Conservation (phyloP, 2,329 filamentous ascomycete genomes). For the Talaromyces sp. region DNA sequence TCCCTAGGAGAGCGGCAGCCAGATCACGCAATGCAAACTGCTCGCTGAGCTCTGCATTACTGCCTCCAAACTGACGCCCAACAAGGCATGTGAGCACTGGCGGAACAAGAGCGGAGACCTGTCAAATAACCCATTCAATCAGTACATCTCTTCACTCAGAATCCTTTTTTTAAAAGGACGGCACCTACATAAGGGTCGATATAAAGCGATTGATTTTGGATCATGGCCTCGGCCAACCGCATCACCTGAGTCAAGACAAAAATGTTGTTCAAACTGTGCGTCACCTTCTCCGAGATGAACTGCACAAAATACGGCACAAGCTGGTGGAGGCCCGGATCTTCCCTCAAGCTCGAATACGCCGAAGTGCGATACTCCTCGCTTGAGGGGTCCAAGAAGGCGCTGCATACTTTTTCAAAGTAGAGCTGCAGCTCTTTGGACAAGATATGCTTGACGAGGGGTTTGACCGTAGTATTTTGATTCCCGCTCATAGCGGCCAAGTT, state of each 20-base stretch:
- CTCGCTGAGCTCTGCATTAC: constrained; percentile 42
- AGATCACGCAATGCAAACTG: constrained; percentile 81
- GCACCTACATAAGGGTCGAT: constrained; percentile 57
- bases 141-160: neutral
- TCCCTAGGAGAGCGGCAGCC: constrained; percentile 73
- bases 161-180: neutral
- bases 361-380: constrained; percentile 83
- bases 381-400: constrained; percentile 79
- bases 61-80: constrained; percentile 68
- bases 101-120: constrained; percentile 66
- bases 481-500: constrained; percentile 78
- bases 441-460: constrained; percentile 91
- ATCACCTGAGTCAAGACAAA: constrained; percentile 90
- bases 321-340: constrained; percentile 91
- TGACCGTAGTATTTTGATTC: constrained; percentile 75
- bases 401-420: constrained; percentile 94
- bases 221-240: constrained; percentile 77
- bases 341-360: constrained; percentile 75
- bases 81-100: constrained; percentile 89
- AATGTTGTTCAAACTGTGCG: constrained; percentile 83
- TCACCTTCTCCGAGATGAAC: constrained; percentile 93
- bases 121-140: neutral
- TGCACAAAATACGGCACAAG: constrained; percentile 94
- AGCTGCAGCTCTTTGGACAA: constrained; percentile 93
- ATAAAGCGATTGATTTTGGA: constrained; percentile 77